Percentiles rank a stretch among this genome's conserved stretches.
These are phyloP conservation scores for Sechiopsis laciniata DNA, from an alignment of 306 rosid species.

Conservation along the genomic window DNA sequence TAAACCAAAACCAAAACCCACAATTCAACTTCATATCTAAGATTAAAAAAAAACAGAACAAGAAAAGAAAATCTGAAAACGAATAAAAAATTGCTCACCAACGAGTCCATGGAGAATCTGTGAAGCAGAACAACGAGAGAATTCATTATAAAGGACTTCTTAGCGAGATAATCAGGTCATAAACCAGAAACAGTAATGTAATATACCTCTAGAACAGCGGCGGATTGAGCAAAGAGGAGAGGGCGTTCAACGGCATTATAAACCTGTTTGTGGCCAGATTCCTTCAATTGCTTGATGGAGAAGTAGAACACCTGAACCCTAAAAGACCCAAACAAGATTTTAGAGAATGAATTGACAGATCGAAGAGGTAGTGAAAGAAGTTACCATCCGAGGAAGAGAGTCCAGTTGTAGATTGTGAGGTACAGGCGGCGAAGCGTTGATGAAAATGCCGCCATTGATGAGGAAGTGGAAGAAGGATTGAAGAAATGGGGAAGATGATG, in stretches of 20 bases:
- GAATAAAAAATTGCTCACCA: constrained; percentile 49
- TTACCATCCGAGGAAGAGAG: constrained; percentile 68
- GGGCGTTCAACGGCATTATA: constrained; percentile 28
- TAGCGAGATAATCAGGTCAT: neutral
- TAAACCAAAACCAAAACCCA: constrained; percentile 7
- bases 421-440: constrained; percentile 51
- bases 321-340: constrained; percentile 15
- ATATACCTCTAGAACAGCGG: constrained; percentile 67
- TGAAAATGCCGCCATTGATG: constrained; percentile 50
- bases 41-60: constrained; percentile 3
- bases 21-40: constrained; percentile 4
- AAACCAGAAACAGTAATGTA: neutral
- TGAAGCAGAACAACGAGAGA: constrained; percentile 9
- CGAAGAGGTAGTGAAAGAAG: neutral
- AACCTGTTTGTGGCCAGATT: constrained; percentile 55
- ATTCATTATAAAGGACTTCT: neutral
- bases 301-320: constrained; percentile 62
- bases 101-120: constrained; percentile 83
- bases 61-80: neutral
- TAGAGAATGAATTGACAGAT: neutral
- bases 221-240: constrained; percentile 62
- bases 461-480: neutral
- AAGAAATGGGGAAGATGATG: neutral
- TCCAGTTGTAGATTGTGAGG: constrained; percentile 68
- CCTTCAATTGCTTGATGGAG: constrained; percentile 49